These are phyloP conservation scores for Holtermannia corniformis DNA, from an alignment of 768 basidiomycete species.

Conservation along the genomic window DNA sequence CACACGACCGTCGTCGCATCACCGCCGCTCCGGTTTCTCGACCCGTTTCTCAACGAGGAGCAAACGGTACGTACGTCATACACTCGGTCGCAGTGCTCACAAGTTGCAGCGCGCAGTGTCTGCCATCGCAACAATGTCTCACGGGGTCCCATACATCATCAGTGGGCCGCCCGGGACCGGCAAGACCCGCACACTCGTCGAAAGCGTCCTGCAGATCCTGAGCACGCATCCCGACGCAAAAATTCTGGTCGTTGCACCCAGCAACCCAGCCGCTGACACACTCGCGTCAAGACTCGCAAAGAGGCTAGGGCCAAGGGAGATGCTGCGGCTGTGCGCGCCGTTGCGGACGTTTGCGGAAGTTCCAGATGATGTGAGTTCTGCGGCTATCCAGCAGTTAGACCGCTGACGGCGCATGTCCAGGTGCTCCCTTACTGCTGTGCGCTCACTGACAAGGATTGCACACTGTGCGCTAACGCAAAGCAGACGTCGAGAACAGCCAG, in stretches of 20 bases:
- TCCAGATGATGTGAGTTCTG: constrained; percentile 11
- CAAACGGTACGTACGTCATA: constrained; percentile 20
- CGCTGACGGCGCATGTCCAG: no score
- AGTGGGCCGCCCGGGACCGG: constrained; percentile 40
- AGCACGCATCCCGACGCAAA: constrained; percentile 19
- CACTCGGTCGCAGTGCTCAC: background rate
- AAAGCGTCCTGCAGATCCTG: constrained; percentile 37
- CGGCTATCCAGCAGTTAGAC: no score
- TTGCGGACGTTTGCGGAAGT: constrained; percentile 42
- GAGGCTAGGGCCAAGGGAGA: constrained; percentile 12
- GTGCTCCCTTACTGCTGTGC: constrained; percentile 11
- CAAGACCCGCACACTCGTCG: constrained; percentile 36
- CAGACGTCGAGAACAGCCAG: constrained; percentile 17
- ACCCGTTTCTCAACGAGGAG: constrained; percentile 34
- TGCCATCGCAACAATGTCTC: constrained; percentile 16
- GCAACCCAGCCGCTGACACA: constrained; percentile 42
- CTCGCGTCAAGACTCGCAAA: constrained; percentile 30
- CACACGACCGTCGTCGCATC: background rate
- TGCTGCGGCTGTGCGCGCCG: constrained; percentile 38
- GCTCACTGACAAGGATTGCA: no score
- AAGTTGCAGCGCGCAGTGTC: constrained; percentile 13
- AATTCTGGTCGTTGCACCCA: constrained; percentile 40
- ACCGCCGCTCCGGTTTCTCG: constrained; percentile 14
- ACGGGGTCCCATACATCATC: constrained; percentile 34
- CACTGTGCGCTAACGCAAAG: no score